These are phyloP conservation scores for Tricholoma bakamatsutake DNA, from an alignment of 768 basidiomycete species.

Conservation along the genomic window DNA sequence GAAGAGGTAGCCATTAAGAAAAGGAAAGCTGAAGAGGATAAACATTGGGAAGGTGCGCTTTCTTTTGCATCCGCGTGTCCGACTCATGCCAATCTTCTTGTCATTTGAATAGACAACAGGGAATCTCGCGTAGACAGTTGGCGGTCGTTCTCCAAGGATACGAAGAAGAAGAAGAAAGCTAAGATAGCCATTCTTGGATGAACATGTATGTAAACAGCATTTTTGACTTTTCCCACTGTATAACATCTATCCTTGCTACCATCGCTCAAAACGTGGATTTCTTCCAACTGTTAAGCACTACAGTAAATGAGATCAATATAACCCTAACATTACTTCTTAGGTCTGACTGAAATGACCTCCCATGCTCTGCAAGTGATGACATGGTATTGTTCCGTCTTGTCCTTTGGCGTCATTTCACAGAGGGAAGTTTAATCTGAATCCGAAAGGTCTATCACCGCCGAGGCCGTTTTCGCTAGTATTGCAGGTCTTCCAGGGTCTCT, in stretches of 20 bases:
- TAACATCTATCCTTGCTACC: conserved; percentile 11
- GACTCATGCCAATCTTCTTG: neutral
- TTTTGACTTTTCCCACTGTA: conserved; percentile 9
- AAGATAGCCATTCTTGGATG: conserved; percentile 65
- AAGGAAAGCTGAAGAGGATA: conserved; percentile 86
- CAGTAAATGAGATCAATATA: neutral
- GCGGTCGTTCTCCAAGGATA: conserved; percentile 61
- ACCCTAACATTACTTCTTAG: neutral
- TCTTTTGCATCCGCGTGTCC: neutral
- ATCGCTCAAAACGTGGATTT: conserved; percentile 2
- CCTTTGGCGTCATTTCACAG: neutral
- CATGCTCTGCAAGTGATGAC: neutral
- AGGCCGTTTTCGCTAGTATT: conserved; percentile 17
- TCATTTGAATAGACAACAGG: conserved; percentile 41
- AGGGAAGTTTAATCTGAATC: conserved; percentile 33
- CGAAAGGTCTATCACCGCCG: conserved; percentile 56
- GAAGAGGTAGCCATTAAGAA: conserved; percentile 74
- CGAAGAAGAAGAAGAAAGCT: conserved; percentile 81
- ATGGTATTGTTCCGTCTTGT: neutral
- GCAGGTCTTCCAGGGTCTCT: conserved; percentile 12
- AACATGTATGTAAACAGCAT: conserved; percentile 23
- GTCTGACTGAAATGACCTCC: neutral
- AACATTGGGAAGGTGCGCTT: conserved; percentile 76
- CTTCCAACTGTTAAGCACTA: conserved; percentile 13
- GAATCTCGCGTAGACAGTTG: conserved; percentile 84